These are phyloP conservation scores for Artomyces pyxidatus DNA, from an alignment of 768 basidiomycete species.

Conservation along the genomic window DNA sequence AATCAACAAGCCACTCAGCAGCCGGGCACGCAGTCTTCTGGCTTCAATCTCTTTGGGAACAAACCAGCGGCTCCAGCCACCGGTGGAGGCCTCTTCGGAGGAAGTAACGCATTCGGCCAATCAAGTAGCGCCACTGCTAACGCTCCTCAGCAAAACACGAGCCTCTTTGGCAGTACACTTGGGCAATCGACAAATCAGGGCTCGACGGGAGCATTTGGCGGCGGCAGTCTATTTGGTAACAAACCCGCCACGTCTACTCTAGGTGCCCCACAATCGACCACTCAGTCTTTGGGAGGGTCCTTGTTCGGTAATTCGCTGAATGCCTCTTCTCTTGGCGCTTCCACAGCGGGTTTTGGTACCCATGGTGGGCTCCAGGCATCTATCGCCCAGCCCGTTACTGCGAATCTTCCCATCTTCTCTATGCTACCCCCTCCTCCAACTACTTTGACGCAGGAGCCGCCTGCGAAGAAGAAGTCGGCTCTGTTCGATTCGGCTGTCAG, in stretches of 20 bases:
- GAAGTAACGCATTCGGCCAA: slow-evolving; percentile 40
- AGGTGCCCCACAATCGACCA: slow-evolving; percentile 34
- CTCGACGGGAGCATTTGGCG: slow-evolving; percentile 32
- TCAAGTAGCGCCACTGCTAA: slow-evolving; percentile 25
- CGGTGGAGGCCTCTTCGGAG: slow-evolving; percentile 34
- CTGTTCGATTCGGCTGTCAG: slow-evolving; percentile 75
- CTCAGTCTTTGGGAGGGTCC: slow-evolving; percentile 22
- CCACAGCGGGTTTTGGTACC: slow-evolving; percentile 24
- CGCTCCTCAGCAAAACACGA: slow-evolving; percentile 6
- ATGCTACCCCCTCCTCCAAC: slow-evolving; percentile 69
- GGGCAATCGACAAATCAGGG: slow-evolving; percentile 38
- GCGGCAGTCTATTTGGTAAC: slow-evolving; percentile 39
- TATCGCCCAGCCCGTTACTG: slow-evolving; percentile 76
- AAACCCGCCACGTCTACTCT: slow-evolving; percentile 45
- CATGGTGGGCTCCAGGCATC: slow-evolving; percentile 67
- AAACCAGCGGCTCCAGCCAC: slow-evolving; percentile 25
- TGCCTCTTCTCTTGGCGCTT: slow-evolving; percentile 29
- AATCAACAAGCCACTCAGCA: slow-evolving; percentile 10
- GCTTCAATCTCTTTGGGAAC: slow-evolving; percentile 24
- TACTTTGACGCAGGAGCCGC: slow-evolving; percentile 48
- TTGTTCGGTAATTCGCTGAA: slow-evolving; percentile 27
- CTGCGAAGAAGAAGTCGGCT: slow-evolving; percentile 65
- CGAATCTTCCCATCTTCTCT: slow-evolving; percentile 64
- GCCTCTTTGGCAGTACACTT: slow-evolving; percentile 45
- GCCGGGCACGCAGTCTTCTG: slow-evolving; percentile 5